Conservation (phyloP, 257 asterid species). For the Rehmannia glutinosa region DNA sequence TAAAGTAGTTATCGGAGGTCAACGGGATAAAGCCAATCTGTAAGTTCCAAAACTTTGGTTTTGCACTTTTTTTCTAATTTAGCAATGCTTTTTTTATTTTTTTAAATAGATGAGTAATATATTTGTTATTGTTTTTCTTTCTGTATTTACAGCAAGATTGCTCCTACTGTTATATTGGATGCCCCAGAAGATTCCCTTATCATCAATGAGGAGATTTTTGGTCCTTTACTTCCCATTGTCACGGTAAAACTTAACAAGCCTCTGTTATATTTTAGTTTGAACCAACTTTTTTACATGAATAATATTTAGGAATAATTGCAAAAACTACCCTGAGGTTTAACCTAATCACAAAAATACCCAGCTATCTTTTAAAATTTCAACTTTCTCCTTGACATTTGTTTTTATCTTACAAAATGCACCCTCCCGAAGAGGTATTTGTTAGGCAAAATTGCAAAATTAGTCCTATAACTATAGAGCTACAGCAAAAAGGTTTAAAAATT, state of each 20-base stretch:
- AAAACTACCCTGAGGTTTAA: too few species aligned
- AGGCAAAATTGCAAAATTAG: too few species aligned
- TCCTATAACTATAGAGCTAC: too few species aligned
- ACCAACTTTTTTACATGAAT: not conserved
- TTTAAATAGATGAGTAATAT: not conserved
- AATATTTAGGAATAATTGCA: too few species aligned
- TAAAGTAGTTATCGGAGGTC: slow-evolving; percentile 85
- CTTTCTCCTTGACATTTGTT: too few species aligned
- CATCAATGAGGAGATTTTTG: slow-evolving; percentile 77
- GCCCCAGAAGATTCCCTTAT: slow-evolving; percentile 52
- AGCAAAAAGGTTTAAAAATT: too few species aligned
- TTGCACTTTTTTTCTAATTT: not conserved
- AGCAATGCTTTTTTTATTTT: not conserved
- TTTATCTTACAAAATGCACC: too few species aligned
- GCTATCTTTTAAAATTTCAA: too few species aligned
- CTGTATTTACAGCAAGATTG: slow-evolving; percentile 49
- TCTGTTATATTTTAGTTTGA: not conserved
- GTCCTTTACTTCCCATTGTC: slow-evolving; percentile 72
- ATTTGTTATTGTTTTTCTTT: slow-evolving; percentile 1
- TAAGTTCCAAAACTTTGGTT: slow-evolving; percentile 37
- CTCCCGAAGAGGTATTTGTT: too few species aligned
- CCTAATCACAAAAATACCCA: too few species aligned
- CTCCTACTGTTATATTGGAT: slow-evolving; percentile 68
- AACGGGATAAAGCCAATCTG: slow-evolving; percentile 58
- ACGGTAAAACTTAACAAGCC: slow-evolving; percentile 34